These are phyloP conservation scores for Friedmanniomyces simplex DNA, from an alignment of 495 filamentous ascomycete genomes.

Conservation along the genomic window DNA sequence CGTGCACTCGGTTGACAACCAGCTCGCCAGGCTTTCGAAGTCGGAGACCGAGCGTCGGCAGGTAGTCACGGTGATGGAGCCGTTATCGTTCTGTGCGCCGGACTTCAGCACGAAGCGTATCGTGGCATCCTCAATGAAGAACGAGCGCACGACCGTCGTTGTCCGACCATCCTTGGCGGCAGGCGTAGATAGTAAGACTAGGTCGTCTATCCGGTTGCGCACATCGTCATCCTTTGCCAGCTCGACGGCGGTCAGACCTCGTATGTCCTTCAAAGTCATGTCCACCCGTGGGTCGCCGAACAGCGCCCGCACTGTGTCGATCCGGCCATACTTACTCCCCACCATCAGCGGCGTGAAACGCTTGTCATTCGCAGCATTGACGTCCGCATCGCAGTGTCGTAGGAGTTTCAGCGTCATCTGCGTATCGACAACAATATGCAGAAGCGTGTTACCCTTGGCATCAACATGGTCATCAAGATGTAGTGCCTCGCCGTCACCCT, in stretches of 20 bases:
- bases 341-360: slow-evolving; percentile 95
- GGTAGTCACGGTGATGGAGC: slow-evolving; percentile 82
- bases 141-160: slow-evolving; percentile 90
- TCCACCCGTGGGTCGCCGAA: slow-evolving; percentile 85
- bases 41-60: slow-evolving; percentile 82
- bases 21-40: slow-evolving; percentile 81
- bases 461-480: slow-evolving; percentile 93
- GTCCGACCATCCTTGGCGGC: slow-evolving; percentile 66
- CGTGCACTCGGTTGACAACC: slow-evolving; percentile 85
- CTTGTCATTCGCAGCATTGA: slow-evolving; percentile 94
- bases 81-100: slow-evolving; percentile 56
- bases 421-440: slow-evolving; percentile 87
- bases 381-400: slow-evolving; percentile 75
- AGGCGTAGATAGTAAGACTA: slow-evolving; percentile 68
- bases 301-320: slow-evolving; percentile 81
- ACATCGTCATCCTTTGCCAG: slow-evolving; percentile 98
- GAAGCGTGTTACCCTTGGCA: slow-evolving; percentile 78
- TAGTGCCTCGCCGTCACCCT: slow-evolving; percentile 66
- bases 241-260: slow-evolving; percentile 91
- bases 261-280: slow-evolving; percentile 66
- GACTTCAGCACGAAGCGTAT: slow-evolving; percentile 91
- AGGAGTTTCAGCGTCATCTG: slow-evolving; percentile 65
- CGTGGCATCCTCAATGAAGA: slow-evolving; percentile 94
- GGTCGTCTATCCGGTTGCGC: slow-evolving; percentile 87
- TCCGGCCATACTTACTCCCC: slow-evolving; percentile 94